These are phyloP conservation scores for Mycena olivaceomarginata DNA, from an alignment of 768 basidiomycete genomes.

Conservation along the genomic window DNA sequence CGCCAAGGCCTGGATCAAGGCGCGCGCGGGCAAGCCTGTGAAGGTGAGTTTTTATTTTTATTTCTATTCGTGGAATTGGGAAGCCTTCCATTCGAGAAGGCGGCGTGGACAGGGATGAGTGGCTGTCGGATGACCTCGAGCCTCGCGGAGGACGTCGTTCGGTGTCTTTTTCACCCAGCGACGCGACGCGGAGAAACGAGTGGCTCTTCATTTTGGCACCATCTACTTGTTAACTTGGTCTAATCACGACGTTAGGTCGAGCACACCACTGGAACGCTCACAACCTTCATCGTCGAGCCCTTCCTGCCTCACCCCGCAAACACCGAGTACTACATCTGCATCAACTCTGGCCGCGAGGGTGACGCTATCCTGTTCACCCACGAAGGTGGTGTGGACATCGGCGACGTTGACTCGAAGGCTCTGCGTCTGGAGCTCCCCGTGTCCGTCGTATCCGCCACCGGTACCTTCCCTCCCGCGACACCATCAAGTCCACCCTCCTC, in stretches of 20 bases:
- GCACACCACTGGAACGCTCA: slow-evolving; percentile 94
- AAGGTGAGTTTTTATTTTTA: slow-evolving; percentile 72
- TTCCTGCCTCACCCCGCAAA: slow-evolving; percentile 96
- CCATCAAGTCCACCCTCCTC: slow-evolving; percentile 86
- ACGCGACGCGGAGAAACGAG: background rate
- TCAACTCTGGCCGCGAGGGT: slow-evolving; percentile 95
- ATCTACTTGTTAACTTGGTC: too few species aligned
- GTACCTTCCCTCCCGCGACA: slow-evolving; percentile 87
- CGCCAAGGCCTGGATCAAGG: slow-evolving; percentile 90
- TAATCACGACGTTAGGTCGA: slow-evolving; percentile 78
- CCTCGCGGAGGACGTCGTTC: too few species aligned
- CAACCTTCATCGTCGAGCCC: slow-evolving; percentile 99
- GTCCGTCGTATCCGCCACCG: slow-evolving; percentile 55
- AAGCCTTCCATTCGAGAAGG: background rate
- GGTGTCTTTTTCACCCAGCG: background rate
- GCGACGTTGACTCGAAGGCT: slow-evolving; percentile 98
- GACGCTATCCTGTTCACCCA: slow-evolving; percentile 99
- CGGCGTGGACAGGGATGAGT: too few species aligned
- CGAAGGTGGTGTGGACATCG: slow-evolving; percentile 98
- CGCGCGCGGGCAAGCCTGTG: slow-evolving; percentile 94
- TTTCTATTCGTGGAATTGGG: background rate
- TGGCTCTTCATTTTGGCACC: too few species aligned
- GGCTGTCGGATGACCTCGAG: too few species aligned
- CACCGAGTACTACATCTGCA: slow-evolving; percentile 98
- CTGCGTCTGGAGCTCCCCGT: slow-evolving; percentile 92